Base-by-base conservation (phyloP, 169 alveolate genomes). In the Pseudocohnilembus persalinus region DNA sequence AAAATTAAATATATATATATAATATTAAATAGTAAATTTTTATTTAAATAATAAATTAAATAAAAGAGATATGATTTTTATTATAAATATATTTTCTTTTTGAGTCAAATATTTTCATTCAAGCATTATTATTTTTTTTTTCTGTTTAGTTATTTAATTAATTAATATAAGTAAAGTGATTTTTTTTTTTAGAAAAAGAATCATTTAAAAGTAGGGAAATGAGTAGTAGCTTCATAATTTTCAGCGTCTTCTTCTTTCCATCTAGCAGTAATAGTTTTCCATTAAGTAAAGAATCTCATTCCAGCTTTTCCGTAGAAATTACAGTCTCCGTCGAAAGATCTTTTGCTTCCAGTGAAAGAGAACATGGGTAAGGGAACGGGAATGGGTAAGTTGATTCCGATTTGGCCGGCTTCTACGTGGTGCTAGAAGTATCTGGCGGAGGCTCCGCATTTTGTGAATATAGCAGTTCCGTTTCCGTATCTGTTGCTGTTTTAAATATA, bases 291-390 rank as follows among this genome's bases (percentile, higher is more conserved):
- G 93, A 96, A 96, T 64, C 83, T 78, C 34, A 90, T 89, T 74
- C 93, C 94, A 32, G 92, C 92, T 91, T 93, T 96, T 29, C 98
- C 98, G 74, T 96, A 94, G 95, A 96, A 94, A 90, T 94, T 96
- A 84, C 88, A 81, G 63, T 92, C 96, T 33, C 97, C 98, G 80
- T 92, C 85, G 83, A 94, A 92, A 29, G 96, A 91, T 63, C 88
- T 85, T 88, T 96, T 94, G 83, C 88, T 88, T 63, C 97, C 96
- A 20, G 96, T 92, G 90, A 94, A 94, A 82, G 95, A 92, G 76
- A 93, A 93, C 94, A 92, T 90, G 77, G 95, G 95, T 30, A 94
- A 78, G 29, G 97, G 94, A 77, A 90, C 68, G 68, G 97, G 96
- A 34, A 92, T 92, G 15, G 98, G 97, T 24, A 93, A 88, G 31